Percentiles rank a stretch among this genome's conserved stretches.
These are phyloP conservation scores for Coccomyxa sp. DNA, from an alignment of 139 green algal species.

Conservation along the genomic window DNA sequence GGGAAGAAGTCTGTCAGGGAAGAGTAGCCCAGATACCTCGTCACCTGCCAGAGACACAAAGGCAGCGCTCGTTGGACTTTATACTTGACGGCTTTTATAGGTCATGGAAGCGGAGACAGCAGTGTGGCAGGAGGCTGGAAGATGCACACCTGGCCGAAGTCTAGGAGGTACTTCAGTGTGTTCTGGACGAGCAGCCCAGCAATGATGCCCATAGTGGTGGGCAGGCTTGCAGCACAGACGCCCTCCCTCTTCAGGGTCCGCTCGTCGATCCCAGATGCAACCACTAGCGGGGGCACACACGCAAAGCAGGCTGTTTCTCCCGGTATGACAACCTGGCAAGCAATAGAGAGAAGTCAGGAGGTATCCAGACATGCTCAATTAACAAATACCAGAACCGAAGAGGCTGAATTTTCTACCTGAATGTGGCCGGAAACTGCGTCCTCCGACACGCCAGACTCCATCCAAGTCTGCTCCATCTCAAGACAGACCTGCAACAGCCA, in stretches of 20 bases:
- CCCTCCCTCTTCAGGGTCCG: conserved; percentile 93
- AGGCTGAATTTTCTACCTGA: conserved; percentile 30
- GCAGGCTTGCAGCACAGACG: conserved; percentile 93
- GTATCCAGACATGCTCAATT: not conserved
- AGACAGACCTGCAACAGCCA: conserved; percentile 75
- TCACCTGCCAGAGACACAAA: conserved; percentile 28
- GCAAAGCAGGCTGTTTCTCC: conserved; percentile 80
- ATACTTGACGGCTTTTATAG: not conserved
- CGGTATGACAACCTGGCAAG: conserved; percentile 48
- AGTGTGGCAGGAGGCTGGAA: too few relatives aligned
- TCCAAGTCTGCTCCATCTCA: conserved; percentile 91
- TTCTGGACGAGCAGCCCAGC: conserved; percentile 95
- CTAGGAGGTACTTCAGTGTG: conserved; percentile 86
- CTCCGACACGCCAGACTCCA: conserved; percentile 94
- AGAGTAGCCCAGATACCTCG: conserved; percentile 82
- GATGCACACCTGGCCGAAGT: conserved; percentile 64
- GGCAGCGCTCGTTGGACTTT: not conserved
- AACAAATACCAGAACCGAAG: not conserved
- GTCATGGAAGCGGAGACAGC: not conserved
- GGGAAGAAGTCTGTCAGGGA: conserved; percentile 94
- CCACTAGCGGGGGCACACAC: conserved; percentile 87
- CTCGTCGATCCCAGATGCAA: conserved; percentile 95
- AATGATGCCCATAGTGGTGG: conserved; percentile 97
- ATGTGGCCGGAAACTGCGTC: conserved; percentile 95
- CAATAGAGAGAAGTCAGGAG: not conserved